Conservation (phyloP, 257 asterid species). For the Salvia miltiorrhiza region DNA sequence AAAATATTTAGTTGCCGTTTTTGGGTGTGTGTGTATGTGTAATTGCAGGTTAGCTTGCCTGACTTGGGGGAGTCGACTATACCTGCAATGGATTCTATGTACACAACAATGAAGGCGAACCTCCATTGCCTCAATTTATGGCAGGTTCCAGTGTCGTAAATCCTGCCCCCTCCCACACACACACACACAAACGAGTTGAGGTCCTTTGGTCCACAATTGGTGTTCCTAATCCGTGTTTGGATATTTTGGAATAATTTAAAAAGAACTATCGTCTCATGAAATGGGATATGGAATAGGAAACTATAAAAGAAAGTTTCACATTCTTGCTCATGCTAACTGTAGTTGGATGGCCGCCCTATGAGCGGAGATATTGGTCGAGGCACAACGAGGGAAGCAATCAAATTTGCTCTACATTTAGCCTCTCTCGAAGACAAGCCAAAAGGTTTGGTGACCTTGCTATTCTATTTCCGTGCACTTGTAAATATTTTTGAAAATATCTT, state of each 20-base stretch:
- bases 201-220: neutral
- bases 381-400: constrained; percentile 71
- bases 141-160: constrained; percentile 52
- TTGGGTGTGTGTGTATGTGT: neutral
- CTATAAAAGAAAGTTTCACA: neutral
- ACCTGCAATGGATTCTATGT: constrained; percentile 63
- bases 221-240: neutral
- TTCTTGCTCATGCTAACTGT: constrained; percentile 9
- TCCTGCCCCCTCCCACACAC: neutral
- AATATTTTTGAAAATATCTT: neutral
- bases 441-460: constrained; percentile 36
- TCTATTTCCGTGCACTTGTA: neutral
- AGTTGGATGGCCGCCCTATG: constrained; percentile 99
- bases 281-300: neutral
- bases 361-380: constrained; percentile 97
- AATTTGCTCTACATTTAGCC: constrained; percentile 65
- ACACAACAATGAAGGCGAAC: constrained; percentile 53
- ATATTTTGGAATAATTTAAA: no score
- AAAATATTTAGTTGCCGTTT: neutral
- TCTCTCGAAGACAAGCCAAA: constrained; percentile 48
- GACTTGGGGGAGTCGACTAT: constrained; percentile 56
- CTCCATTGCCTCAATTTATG: constrained; percentile 65
- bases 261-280: no score
- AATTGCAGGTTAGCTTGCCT: constrained; percentile 77
- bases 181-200: neutral